Percentiles rank a stretch among this genome's conserved stretches.
Evolutionary conservation across 2,329 filamentous ascomycete genomes (phyloP).

Genomic region (Trichophyton simii): DNA sequence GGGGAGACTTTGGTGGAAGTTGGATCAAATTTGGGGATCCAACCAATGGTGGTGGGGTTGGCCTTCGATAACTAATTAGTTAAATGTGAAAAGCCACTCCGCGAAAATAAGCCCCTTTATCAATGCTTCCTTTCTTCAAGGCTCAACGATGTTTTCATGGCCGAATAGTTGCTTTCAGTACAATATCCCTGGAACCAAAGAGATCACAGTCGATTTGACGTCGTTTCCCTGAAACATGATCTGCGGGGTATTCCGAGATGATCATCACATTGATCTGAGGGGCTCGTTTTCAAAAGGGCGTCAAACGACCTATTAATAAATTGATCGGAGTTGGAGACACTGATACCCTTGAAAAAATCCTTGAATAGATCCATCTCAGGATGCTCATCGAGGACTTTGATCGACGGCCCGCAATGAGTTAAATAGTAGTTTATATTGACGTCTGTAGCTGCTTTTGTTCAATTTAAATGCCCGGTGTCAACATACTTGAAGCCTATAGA

Average conservation of each 20-base stretch:
- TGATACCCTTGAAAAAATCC: not conserved
- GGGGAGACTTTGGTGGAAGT: not conserved
- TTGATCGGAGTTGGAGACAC: not conserved
- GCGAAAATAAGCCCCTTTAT: not conserved
- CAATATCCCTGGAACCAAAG: not conserved
- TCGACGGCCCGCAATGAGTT: not conserved
- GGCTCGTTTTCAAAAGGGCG: not conserved
- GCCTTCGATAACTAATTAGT: too few species aligned
- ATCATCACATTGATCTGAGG: not conserved
- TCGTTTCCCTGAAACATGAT: not conserved
- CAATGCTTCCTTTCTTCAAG: not conserved
- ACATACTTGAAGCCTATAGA: not conserved
- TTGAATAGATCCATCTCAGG: not conserved
- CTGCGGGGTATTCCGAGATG: not conserved
- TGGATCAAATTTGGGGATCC: not conserved
- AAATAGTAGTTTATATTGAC: not conserved
- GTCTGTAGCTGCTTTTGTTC: not conserved
- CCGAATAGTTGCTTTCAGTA: not conserved
- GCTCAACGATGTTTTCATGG: not conserved
- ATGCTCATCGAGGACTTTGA: not conserved
- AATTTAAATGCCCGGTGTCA: not conserved
- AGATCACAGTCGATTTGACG: not conserved
- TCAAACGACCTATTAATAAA: not conserved
- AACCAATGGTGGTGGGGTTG: not conserved
- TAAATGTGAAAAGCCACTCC: not conserved